Conservation (phyloP, 129 eudicot species). For the Escallonia herrerae region DNA sequence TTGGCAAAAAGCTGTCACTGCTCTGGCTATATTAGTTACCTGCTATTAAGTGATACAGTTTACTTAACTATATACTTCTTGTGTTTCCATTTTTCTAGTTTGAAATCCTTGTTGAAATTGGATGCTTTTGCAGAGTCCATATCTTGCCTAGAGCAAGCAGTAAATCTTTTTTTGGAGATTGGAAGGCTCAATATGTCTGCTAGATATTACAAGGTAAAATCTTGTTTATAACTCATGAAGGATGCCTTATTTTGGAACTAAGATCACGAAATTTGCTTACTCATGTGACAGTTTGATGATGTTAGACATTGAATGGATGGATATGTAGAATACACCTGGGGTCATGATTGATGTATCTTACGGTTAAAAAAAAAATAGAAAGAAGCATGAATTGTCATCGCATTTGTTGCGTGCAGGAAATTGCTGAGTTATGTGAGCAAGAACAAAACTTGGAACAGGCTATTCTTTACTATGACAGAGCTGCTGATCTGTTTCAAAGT, state of each 20-base stretch:
- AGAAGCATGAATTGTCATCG: not conserved
- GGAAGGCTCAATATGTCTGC: constrained; percentile 76
- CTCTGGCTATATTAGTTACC: too few relatives aligned
- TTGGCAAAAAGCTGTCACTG: too few relatives aligned
- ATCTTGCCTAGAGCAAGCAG: constrained; percentile 55
- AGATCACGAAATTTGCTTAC: not conserved
- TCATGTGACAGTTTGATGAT: not conserved
- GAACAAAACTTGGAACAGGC: constrained; percentile 68
- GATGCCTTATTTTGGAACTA: not conserved
- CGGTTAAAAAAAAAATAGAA: not conserved
- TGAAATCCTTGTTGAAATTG: not conserved
- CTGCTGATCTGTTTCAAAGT: constrained; percentile 73
- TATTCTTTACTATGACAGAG: constrained; percentile 58
- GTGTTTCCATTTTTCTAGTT: not conserved
- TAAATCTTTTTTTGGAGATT: constrained; percentile 61
- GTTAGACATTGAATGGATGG: not conserved
- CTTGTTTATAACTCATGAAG: not conserved
- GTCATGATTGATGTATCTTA: not conserved
- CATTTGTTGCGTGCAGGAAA: constrained; percentile 41
- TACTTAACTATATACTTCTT: not conserved
- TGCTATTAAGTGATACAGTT: too few relatives aligned
- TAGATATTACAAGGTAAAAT: constrained; percentile 68
- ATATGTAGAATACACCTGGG: not conserved
- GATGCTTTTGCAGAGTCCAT: constrained; percentile 41
- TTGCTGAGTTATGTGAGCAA: constrained; percentile 64